Evolutionary conservation across 257 asterid genomes (phyloP).

Genomic region (Solanum bulbocastanum): DNA sequence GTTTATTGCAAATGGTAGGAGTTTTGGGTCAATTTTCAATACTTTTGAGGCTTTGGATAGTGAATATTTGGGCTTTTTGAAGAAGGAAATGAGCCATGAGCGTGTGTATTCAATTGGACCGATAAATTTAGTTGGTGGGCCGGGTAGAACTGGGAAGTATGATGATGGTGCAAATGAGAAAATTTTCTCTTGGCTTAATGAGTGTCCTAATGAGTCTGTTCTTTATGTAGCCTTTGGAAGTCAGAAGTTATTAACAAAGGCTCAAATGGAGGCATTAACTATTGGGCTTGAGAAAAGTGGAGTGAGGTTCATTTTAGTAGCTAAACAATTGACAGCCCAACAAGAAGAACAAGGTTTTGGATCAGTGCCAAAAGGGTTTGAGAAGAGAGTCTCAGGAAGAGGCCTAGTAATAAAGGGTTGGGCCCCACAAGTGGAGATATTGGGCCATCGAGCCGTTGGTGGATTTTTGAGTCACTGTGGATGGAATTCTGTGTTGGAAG

Average conservation of each 20-base stretch:
- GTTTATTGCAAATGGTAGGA: constrained; percentile 28
- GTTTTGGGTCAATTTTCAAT: constrained; percentile 50
- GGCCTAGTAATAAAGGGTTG: constrained; percentile 54
- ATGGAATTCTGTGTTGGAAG: constrained; percentile 68
- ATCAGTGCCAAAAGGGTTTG: constrained; percentile 36
- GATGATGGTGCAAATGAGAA: background rate
- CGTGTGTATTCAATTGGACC: constrained; percentile 54
- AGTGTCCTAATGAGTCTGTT: constrained; percentile 36
- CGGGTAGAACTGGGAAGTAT: constrained; percentile 2
- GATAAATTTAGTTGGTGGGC: constrained; percentile 19
- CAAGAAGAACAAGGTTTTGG: constrained; percentile 44
- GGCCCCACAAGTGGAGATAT: constrained; percentile 62
- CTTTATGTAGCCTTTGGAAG: constrained; percentile 71
- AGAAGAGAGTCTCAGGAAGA: constrained; percentile 24
- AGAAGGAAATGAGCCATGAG: constrained; percentile 21
- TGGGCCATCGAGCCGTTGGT: constrained; percentile 47
- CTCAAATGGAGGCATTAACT: constrained; percentile 53
- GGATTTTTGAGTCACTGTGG: constrained; percentile 80
- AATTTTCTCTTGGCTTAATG: constrained; percentile 39
- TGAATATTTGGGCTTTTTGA: constrained; percentile 29
- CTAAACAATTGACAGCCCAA: constrained; percentile 28
- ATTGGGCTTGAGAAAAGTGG: constrained; percentile 55
- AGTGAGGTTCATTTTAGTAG: constrained; percentile 50
- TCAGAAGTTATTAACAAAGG: constrained; percentile 39
- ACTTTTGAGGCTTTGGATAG: constrained; percentile 41